Base-by-base conservation (phyloP, 2,329 filamentous ascomycete species). In the Neurospora crassa region DNA sequence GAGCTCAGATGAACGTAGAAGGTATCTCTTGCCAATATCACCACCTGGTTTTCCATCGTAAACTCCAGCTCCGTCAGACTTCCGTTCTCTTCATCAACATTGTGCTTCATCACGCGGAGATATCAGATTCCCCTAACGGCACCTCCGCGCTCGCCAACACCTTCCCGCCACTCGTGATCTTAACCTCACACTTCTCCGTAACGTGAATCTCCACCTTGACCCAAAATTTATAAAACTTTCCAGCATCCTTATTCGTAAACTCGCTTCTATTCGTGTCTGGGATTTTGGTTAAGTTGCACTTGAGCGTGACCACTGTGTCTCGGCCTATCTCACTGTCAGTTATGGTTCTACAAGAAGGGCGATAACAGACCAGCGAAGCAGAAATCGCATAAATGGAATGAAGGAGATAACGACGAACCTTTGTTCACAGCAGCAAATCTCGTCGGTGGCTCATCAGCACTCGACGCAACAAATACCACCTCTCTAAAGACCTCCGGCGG, bases 201-300 rank as follows among this genome's bases (percentile, higher is more conserved):
- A 75, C 71, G 5, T 69, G 70, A 14, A 75, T 73, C 42, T 73
- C 71, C 5, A 75, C 70, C 18, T 69, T 70, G 2, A 74, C 74
- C 69, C 70, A 72, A 41, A 75, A 74, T 68, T 72, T 73, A 14
- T 73, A 41, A 11, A 68, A 73, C 71, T 70, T 74, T 8, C 72
- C 74, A 5, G 42, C 43, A n/a, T 71, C 68, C 24, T 73, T 71
- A 69, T 70, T 70, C 5, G 41, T 63, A 40, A 68, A 70, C 40
- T 73, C 70, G 0, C 40, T 67, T 20, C 70, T 72, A 12, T 70
- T 40, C 20, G 37, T 67, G n/a, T 67, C 47, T 14, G 76, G 76
- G 45, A 76, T 73, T 53, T 72, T 73, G 18, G 73, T 75, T 67
- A 77, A 59, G 70, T 77, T 73, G 71, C 76, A 77, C 16, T 68